Conservation (phyloP, 176 grass and related monocot species). For the Aegilops bicornis region DNA sequence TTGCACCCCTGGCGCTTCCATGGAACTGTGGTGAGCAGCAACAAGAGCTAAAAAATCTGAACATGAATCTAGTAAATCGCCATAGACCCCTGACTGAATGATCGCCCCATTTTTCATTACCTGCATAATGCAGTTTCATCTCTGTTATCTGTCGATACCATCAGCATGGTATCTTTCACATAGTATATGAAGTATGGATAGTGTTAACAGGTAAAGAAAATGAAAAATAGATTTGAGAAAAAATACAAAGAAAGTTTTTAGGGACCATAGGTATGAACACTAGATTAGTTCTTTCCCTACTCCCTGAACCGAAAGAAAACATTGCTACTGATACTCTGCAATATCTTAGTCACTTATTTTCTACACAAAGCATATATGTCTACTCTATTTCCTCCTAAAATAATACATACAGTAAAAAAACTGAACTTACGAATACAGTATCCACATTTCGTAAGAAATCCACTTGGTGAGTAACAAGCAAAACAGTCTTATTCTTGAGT, state of each 20-base stretch:
- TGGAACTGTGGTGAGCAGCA: constrained; percentile 90
- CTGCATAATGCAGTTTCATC: constrained; percentile 38
- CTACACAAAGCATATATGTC: background rate
- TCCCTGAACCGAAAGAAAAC: background rate
- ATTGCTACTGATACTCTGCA: background rate
- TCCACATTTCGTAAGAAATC: constrained; percentile 73
- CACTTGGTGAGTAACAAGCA: constrained; percentile 85
- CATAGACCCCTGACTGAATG: constrained; percentile 67
- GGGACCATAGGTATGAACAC: background rate
- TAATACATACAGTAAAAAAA: background rate
- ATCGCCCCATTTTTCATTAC: constrained; percentile 76
- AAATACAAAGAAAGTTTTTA: background rate
- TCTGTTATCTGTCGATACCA: background rate
- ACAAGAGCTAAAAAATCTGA: constrained; percentile 77
- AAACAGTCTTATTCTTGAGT: constrained; percentile 62
- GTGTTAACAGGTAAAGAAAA: background rate
- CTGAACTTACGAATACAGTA: constrained; percentile 49
- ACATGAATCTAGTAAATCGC: constrained; percentile 52
- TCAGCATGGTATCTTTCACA: background rate
- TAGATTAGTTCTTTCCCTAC: background rate
- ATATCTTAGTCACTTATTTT: background rate
- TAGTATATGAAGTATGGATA: background rate
- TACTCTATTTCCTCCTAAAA: background rate
- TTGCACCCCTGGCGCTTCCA: constrained; percentile 60
- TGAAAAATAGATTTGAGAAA: background rate